Evolutionary conservation across 1,284 basidiomycete genomes (phyloP).

Genomic region (Leccinum fallax): DNA sequence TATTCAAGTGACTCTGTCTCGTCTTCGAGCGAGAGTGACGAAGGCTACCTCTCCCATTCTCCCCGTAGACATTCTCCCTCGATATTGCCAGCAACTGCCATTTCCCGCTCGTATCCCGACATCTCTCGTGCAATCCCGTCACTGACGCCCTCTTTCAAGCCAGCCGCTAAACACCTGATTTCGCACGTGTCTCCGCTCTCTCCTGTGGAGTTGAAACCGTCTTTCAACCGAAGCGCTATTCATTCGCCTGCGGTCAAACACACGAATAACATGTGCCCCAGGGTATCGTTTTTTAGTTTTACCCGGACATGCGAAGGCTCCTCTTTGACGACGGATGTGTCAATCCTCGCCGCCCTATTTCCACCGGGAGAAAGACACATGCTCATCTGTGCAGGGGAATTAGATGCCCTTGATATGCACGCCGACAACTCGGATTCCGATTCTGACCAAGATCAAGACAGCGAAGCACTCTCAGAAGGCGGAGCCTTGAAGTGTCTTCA

Average conservation of each 20-base stretch:
- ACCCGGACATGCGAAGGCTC: conserved; percentile 76
- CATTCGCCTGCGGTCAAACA: conserved; percentile 18
- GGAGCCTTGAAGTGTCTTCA: conserved; percentile 63
- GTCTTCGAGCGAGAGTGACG: conserved; percentile 44
- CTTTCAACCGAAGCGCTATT: conserved; percentile 11
- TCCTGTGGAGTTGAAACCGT: conserved; percentile 18
- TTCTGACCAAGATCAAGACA: conserved; percentile 39
- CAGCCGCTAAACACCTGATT: conserved; percentile 37
- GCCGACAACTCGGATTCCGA: conserved; percentile 32
- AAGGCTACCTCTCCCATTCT: conserved; percentile 61
- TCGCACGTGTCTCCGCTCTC: conserved; percentile 31
- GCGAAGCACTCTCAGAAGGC: conserved; percentile 32
- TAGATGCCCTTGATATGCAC: conserved; percentile 56
- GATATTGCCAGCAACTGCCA: conserved; percentile 31
- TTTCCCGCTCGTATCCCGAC: conserved; percentile 48
- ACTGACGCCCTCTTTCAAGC: conserved; percentile 35
- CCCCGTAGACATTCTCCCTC: conserved; percentile 41
- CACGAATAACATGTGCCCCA: conserved; percentile 11
- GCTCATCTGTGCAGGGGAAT: conserved; percentile 69
- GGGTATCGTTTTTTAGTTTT: conserved; percentile 73
- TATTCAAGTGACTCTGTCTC: conserved; percentile 30
- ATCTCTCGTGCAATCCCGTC: conserved; percentile 34
- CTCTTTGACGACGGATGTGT: conserved; percentile 66
- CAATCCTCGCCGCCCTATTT: conserved; percentile 63
- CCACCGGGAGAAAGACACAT: conserved; percentile 68